phyloP scores from a whole-genome alignment of 1,284 basidiomycete species.

The Cryptococcus jaspeensis region DNA sequence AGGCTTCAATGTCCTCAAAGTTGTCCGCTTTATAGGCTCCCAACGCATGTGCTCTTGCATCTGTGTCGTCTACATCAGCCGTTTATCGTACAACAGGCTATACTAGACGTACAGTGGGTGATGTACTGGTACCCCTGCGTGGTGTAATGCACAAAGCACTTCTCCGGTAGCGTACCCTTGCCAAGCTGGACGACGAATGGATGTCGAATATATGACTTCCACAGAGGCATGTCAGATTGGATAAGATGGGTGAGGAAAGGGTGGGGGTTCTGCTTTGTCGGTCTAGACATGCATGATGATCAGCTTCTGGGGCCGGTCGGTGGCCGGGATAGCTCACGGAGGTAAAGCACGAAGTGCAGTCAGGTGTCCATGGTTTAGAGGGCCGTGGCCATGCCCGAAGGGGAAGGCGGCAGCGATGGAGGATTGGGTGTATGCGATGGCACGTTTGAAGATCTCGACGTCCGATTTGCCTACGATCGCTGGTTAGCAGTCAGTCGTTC shows the following conservation, averaged over 20 bases:
- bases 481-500: background rate
- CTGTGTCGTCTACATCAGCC: slow-evolving; percentile 16
- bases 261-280: slow-evolving; percentile 63
- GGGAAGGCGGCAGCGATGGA: slow-evolving; percentile 71
- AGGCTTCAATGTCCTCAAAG: slow-evolving; percentile 64
- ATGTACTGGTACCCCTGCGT: slow-evolving; percentile 59
- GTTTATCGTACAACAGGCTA: too few relatives aligned
- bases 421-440: slow-evolving; percentile 69
- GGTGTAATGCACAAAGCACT: slow-evolving; percentile 80
- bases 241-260: slow-evolving; percentile 70
- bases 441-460: slow-evolving; percentile 47
- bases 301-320: too few relatives aligned
- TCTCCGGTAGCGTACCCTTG: slow-evolving; percentile 63
- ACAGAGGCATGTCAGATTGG: slow-evolving; percentile 58
- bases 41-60: slow-evolving; percentile 58
- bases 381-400: slow-evolving; percentile 77
- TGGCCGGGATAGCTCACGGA: slow-evolving; percentile 57
- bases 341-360: slow-evolving; percentile 58
- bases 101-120: slow-evolving; percentile 44
- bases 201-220: slow-evolving; percentile 78
- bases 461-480: background rate
- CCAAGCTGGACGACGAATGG: slow-evolving; percentile 76
- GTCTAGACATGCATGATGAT: slow-evolving; percentile 51
- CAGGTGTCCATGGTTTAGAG: slow-evolving; percentile 80
- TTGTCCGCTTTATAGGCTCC: slow-evolving; percentile 72